phyloP scores from a whole-genome alignment of 2,329 filamentous ascomycete species.

The Xylariaceae sp. region DNA sequence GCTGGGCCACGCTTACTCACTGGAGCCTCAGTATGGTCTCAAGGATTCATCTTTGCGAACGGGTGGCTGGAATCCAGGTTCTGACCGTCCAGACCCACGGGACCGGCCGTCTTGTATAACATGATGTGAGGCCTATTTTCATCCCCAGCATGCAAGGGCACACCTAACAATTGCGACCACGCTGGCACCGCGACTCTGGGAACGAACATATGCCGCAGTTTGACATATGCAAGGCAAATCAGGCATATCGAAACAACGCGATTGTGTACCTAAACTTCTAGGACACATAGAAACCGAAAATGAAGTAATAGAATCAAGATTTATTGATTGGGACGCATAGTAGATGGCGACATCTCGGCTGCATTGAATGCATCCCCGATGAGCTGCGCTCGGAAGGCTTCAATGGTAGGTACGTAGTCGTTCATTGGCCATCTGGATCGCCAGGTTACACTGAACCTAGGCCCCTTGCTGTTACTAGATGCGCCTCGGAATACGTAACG shows the following conservation, averaged over 20 bases:
- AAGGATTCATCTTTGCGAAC: conserved; percentile 17
- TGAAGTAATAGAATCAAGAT: conserved; percentile 32
- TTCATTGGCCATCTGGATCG: conserved; percentile 19
- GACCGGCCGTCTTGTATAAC: conserved; percentile 20
- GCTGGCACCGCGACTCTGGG: conserved; percentile 10
- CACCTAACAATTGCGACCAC: conserved; percentile 12
- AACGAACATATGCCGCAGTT: conserved; percentile 15
- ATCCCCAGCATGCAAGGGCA: neutral
- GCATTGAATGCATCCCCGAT: conserved; percentile 20
- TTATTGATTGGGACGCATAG: conserved; percentile 40
- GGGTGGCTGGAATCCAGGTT: neutral
- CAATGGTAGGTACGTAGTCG: conserved; percentile 3
- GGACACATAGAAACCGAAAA: conserved; percentile 30
- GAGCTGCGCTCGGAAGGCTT: conserved; percentile 5
- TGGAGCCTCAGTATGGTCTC: conserved; percentile 20
- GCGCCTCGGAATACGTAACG: conserved; percentile 37
- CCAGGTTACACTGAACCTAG: conserved; percentile 18
- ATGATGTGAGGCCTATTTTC: neutral
- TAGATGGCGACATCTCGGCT: conserved; percentile 34
- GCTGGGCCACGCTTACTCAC: conserved; percentile 21
- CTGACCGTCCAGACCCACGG: conserved; percentile 5
- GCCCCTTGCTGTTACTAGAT: conserved; percentile 20
- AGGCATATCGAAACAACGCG: conserved; percentile 7
- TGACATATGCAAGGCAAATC: conserved; percentile 18
- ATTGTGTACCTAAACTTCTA: conserved; percentile 28